Evolutionary conservation across 345 rosid species (phyloP).

Genomic region (Eucalyptus pauciflora): DNA sequence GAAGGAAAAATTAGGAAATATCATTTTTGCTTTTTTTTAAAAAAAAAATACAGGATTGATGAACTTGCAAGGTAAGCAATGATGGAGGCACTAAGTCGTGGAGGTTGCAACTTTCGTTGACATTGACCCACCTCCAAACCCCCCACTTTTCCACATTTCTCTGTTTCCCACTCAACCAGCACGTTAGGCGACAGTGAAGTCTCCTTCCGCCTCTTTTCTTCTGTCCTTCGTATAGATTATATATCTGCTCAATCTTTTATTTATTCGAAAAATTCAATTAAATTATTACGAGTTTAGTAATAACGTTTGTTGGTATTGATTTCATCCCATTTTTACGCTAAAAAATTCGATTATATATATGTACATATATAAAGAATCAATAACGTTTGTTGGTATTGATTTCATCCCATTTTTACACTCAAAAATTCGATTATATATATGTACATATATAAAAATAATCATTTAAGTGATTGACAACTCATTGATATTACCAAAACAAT

Average conservation of each 20-base stretch:
- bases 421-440: neutral
- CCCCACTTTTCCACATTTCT: neutral
- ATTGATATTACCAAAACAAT: neutral
- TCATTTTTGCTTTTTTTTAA: neutral
- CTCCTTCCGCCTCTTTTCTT: neutral
- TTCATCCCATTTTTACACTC: neutral
- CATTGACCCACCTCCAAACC: neutral
- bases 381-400: neutral
- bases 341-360: neutral
- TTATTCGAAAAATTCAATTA: neutral
- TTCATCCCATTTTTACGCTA: neutral
- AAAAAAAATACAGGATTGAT: neutral
- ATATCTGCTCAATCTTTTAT: neutral
- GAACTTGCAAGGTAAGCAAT: neutral
- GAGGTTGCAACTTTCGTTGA: neutral
- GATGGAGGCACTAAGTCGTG: neutral
- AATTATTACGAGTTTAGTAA: neutral
- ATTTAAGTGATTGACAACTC: accelerated
- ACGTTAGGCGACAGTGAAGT: neutral
- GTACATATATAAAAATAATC: accelerated
- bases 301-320: neutral
- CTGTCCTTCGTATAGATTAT: neutral
- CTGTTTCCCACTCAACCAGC: neutral
- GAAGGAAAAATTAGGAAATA: neutral
- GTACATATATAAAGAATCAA: accelerated